Base-by-base conservation (phyloP, 139 green algal genomes). In the Tetratostichococcus sp. region DNA sequence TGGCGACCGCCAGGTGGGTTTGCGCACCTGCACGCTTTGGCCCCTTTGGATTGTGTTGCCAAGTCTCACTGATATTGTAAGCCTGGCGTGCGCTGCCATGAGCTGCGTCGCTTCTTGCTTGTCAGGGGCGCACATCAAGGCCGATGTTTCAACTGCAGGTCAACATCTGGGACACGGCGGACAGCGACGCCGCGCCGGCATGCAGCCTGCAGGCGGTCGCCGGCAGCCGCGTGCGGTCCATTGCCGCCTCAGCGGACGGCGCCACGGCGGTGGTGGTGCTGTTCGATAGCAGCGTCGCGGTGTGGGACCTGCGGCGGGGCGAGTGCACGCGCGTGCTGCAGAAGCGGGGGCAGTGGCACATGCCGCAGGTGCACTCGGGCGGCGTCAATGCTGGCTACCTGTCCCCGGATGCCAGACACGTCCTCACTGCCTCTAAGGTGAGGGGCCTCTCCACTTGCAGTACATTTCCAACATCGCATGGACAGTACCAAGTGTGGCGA, bases 361-460 rank as follows among this genome's bases (percentile, higher is more conserved):
- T 67, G 34, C 32, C 65, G 25, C 42, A 57, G 14, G 84, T 79
- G 0, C 90, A 95, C 78, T 80, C 71, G 11, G 84, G 84, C 68
- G 88, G 85, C 33, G 87, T 92, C 14, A 92, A 92, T 67, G 87
- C 77, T 19, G 82, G 84, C 32, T 77, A 83, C 50, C 67, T 92
- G 3, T 84, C 67, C 1, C n/a, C 50, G 0, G 77, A 83, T 65
- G 85, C 85, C 43, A 62, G 25, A 17, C 79, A 59, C 3, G 82
- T 81, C 1, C 71, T 96, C 0, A 95, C 89, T 2, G 71, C 82
- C 28, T 89, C 79, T 17, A 91, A 94, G 69, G 83, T 62, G 11
- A 5, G 50, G 2, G 11, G 50, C 50, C 50, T 5, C 39, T 50
- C 8, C 14, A n/a, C n/a, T n/a, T n/a, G n/a, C n/a, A n/a, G n/a